These are phyloP conservation scores for Blastocystis sp. DNA, from an alignment of 352 stramenopile species.

Conservation along the genomic window DNA sequence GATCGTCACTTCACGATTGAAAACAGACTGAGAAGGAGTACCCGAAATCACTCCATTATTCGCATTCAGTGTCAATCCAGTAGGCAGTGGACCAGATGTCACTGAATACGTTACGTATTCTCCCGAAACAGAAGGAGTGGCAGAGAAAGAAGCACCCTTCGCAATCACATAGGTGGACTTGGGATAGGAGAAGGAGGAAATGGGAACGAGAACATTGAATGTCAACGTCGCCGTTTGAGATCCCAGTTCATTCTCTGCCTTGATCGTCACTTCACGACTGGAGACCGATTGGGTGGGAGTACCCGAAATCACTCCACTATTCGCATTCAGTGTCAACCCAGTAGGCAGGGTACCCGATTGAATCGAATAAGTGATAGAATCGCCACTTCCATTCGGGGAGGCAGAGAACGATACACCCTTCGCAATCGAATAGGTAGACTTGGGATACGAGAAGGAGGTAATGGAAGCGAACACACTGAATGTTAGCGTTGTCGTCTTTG, in stretches of 20 bases:
- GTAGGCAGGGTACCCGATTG: background rate
- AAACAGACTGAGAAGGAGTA: background rate
- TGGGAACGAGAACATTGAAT: background rate
- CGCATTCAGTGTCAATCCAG: slow-evolving; percentile 10
- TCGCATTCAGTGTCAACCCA: slow-evolving; percentile 3
- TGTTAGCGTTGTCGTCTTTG: background rate
- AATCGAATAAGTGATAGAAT: background rate
- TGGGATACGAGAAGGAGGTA: background rate
- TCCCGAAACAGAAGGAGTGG: background rate
- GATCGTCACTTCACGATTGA: background rate
- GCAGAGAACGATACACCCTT: background rate
- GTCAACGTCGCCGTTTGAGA: background rate
- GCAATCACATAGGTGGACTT: background rate
- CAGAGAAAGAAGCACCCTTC: background rate
- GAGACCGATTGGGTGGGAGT: background rate
- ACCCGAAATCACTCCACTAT: slow-evolving; percentile 32
- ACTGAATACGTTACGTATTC: background rate
- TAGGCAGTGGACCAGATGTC: background rate
- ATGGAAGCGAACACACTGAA: background rate
- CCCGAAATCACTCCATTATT: slow-evolving; percentile 35
- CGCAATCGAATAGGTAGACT: background rate
- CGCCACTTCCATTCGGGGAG: background rate
- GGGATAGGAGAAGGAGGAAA: background rate
- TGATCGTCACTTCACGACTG: background rate
- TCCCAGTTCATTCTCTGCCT: background rate